These are phyloP conservation scores for Boletus rubroflammeus DNA, from an alignment of 768 basidiomycete genomes.

Conservation along the genomic window DNA sequence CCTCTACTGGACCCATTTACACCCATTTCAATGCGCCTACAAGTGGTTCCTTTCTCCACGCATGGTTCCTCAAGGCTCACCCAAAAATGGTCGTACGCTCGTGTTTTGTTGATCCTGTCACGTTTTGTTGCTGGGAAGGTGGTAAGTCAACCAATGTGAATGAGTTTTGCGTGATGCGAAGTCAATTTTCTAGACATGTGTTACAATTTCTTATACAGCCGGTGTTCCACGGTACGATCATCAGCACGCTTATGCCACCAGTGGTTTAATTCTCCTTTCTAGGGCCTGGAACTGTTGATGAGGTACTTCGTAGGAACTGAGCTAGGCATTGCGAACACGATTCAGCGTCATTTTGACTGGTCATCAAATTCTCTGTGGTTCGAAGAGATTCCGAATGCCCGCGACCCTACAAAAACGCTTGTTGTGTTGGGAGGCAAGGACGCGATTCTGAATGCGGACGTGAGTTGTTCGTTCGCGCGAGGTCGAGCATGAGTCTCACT, in stretches of 20 bases:
- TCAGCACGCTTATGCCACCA: background rate
- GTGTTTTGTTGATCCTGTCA: conserved; percentile 88
- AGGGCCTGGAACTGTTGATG: conserved; percentile 79
- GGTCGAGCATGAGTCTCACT: background rate
- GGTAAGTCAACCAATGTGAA: conserved; percentile 42
- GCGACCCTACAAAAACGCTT: conserved; percentile 59
- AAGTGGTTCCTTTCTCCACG: conserved; percentile 80
- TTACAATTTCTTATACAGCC: conserved; percentile 83
- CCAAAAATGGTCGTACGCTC: conserved; percentile 68
- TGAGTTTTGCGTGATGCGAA: background rate
- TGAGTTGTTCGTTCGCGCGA: conserved; percentile 27
- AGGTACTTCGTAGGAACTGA: conserved; percentile 88
- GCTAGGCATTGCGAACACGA: conserved; percentile 80
- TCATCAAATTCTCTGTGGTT: conserved; percentile 84
- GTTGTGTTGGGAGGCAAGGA: conserved; percentile 86
- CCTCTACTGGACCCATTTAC: background rate
- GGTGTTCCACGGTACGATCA: conserved; percentile 52
- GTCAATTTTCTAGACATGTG: conserved; percentile 60
- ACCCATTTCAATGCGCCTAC: conserved; percentile 2
- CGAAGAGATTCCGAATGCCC: conserved; percentile 82
- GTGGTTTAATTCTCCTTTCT: conserved; percentile 7
- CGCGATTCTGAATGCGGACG: conserved; percentile 70
- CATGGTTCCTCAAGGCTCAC: conserved; percentile 83
- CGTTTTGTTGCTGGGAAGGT: conserved; percentile 94
- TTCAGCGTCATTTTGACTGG: conserved; percentile 85